Percentiles rank a stretch among this genome's conserved stretches.
Evolutionary conservation across 352 stramenopile species (phyloP).

Genomic region (Pythium folliculosum): DNA sequence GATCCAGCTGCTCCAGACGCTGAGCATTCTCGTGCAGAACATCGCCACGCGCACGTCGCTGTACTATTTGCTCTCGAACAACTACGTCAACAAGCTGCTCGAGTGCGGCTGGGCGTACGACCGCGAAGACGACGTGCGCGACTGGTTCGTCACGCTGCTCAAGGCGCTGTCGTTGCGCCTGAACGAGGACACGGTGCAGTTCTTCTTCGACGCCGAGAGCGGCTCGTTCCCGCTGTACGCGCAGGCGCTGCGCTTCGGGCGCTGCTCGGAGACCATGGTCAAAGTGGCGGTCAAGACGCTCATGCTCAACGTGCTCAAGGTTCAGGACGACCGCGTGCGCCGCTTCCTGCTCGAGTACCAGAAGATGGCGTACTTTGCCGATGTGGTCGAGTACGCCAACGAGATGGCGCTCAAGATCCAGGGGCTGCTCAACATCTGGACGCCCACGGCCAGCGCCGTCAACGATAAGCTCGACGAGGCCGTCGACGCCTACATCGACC

Average conservation of each 20-base stretch:
- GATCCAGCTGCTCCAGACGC: conserved; percentile 92
- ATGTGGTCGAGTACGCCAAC: conserved; percentile 76
- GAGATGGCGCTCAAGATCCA: conserved; percentile 80
- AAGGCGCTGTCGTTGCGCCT: conserved; percentile 85
- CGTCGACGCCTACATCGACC: conserved; percentile 81
- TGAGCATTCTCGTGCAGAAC: conserved; percentile 92
- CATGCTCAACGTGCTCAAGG: conserved; percentile 82
- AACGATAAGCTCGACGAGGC: conserved; percentile 81
- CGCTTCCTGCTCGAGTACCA: conserved; percentile 75
- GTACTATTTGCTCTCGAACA: conserved; percentile 96
- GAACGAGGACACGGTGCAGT: conserved; percentile 90
- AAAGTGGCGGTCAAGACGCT: conserved; percentile 88
- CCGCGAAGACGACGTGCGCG: conserved; percentile 79
- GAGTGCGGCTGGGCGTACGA: conserved; percentile 73
- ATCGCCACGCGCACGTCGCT: conserved; percentile 88
- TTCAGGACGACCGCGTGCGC: conserved; percentile 75
- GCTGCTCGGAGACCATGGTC: conserved; percentile 82
- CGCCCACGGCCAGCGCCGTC: conserved; percentile 29
- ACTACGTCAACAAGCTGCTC: conserved; percentile 94
- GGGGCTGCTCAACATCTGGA: conserved; percentile 67
- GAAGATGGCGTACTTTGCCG: conserved; percentile 77
- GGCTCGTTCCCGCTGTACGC: conserved; percentile 73
- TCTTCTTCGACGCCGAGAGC: conserved; percentile 75
- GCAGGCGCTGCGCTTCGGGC: conserved; percentile 66
- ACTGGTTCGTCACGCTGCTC: conserved; percentile 89